Evolutionary conservation across 2,329 filamentous ascomycete genomes (phyloP), one percentile per base, ranked within the genome.

Genomic region (Pleurostoma richardsiae): DNA sequence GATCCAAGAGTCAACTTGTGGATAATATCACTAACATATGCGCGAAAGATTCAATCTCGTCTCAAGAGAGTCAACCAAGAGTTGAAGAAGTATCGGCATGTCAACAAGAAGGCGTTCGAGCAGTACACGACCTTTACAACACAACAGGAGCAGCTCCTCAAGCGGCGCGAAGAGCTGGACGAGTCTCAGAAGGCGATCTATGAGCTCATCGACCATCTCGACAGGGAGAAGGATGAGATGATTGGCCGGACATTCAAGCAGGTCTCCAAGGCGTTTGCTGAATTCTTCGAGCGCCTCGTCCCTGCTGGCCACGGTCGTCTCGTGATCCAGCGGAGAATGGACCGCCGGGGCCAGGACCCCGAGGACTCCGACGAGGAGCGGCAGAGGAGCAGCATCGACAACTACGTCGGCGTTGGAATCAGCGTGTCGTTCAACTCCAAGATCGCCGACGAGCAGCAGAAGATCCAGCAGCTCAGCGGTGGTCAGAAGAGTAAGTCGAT

Each of bases 101-200:
- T 99, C 70, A 99, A 99, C 79, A 99, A 97, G 72, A 97, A 99
- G 71, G 94, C 94, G 0, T 96, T 97, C 62, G 95, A 99, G 68
- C 94, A 99, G 66, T 99, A 97, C 73, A 95, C 92, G 71, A 95
- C 85, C 70, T 99, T 97, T 65, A 96, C 92, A 6, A 87, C 85
- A 43, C 90, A 96, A 67, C 86, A 95, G 48, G 91, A 96, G 52
- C 86, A 86, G 27, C 76, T 99, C 19, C 87, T 88, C 43, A 86
- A 88, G 60, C 86, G 94, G 55, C 83, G 92, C 43, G 81, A 85
- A 57, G 94, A 97, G 64, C 82, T 99, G 8, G 90, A 96, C 57
- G 84, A 83, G 10, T 92, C 88, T 3, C 90, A 95, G 56, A 77
- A 76, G 33, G 92, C 89, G 1, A 99, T 99, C 56, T 86, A 95